A percentile compares a stretch with the other conserved stretches of the same genome.
These are phyloP conservation scores for Rugonectria rugulosa DNA, from an alignment of 2,329 filamentous ascomycete genomes.

Conservation along the genomic window DNA sequence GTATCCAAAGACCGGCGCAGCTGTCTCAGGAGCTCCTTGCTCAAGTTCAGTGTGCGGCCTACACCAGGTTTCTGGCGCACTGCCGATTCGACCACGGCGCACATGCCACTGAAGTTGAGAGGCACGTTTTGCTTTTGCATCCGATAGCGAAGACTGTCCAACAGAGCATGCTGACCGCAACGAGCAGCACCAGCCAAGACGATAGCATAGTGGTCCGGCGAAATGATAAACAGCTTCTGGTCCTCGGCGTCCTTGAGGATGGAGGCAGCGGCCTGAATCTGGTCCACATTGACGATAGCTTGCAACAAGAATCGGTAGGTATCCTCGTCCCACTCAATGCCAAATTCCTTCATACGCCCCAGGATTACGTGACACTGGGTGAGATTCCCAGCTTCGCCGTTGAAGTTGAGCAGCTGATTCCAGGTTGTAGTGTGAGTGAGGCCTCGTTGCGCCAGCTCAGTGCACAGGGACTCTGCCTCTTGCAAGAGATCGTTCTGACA, in stretches of 20 bases:
- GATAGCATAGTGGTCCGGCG: conserved; percentile 58
- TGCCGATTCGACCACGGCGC: conserved; percentile 50
- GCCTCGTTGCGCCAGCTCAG: conserved; percentile 60
- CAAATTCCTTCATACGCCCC: conserved; percentile 55
- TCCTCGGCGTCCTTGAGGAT: conserved; percentile 55
- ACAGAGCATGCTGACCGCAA: conserved; percentile 52
- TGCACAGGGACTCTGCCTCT: conserved; percentile 49
- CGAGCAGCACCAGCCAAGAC: conserved; percentile 61
- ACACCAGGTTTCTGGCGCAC: conserved; percentile 33
- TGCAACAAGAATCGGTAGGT: conserved; percentile 60
- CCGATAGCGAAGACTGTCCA: conserved; percentile 50
- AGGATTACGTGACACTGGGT: conserved; percentile 58
- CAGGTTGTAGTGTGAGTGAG: conserved; percentile 70
- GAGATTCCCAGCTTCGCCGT: conserved; percentile 68
- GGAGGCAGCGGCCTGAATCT: conserved; percentile 58
- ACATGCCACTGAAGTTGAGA: conserved; percentile 52
- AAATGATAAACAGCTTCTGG: conserved; percentile 55
- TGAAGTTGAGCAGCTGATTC: conserved; percentile 77
- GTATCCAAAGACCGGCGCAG: conserved; percentile 35
- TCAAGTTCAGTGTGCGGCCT: conserved; percentile 34
- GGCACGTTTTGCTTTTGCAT: conserved; percentile 53
- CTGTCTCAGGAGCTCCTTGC: conserved; percentile 40
- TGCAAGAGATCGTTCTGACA: conserved; percentile 52
- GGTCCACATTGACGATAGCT: conserved; percentile 57
- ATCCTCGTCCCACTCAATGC: conserved; percentile 56